A percentile compares a stretch with the other conserved stretches of the same genome.
phyloP scores from a whole-genome alignment of 78 protist genomes.

The slime mould (Dictyostelium discoideum) region DNA sequence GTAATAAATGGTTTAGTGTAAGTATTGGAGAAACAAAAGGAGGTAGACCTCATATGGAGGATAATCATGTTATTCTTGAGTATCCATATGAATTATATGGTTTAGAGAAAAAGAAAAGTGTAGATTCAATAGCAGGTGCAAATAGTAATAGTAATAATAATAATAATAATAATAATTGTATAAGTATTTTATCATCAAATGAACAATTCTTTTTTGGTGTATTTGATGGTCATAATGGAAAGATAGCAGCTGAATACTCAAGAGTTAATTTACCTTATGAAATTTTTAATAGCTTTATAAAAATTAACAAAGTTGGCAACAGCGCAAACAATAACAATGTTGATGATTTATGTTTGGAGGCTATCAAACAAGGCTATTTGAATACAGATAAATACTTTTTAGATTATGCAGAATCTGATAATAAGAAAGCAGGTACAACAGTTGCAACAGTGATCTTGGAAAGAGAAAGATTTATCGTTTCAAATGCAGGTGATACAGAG shows the following conservation, averaged over 20 bases:
- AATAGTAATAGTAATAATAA: background rate
- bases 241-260: constrained; percentile 72
- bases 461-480: constrained; percentile 10
- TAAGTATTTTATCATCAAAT: background rate
- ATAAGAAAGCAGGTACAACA: constrained; percentile 73
- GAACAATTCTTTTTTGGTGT: constrained; percentile 73
- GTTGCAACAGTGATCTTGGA: constrained; percentile 45
- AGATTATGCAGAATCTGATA: constrained; percentile 46
- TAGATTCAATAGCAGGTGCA: background rate
- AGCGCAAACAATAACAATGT: background rate
- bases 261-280: constrained; percentile 33
- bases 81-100: constrained; percentile 45
- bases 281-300: constrained; percentile 5
- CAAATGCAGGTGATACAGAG: constrained; percentile 74
- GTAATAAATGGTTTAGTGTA: background rate
- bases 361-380: constrained; percentile 3
- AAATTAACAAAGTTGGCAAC: background rate
- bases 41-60: constrained; percentile 74
- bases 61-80: constrained; percentile 60
- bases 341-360: background rate
- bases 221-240: constrained; percentile 84
- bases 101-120: background rate
- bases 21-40: constrained; percentile 43
- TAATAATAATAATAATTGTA: background rate
- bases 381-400: constrained; percentile 36